Evolutionary conservation across 768 basidiomycete species (phyloP).

Genomic region (Suillus occidentalis): DNA sequence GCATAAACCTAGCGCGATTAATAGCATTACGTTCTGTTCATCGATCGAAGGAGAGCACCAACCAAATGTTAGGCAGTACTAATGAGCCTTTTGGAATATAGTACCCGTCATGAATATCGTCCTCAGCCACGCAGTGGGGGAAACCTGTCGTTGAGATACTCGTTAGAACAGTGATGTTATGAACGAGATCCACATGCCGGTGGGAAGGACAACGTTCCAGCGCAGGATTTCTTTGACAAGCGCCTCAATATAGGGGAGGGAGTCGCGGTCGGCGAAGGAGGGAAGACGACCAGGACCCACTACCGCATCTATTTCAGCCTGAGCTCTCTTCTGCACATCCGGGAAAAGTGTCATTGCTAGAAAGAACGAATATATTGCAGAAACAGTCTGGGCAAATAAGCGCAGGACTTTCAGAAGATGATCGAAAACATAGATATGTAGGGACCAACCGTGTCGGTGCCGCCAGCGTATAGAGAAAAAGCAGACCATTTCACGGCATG

Average conservation of each 20-base stretch:
- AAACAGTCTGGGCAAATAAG: neutral
- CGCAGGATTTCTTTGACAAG: neutral
- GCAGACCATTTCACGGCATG: neutral
- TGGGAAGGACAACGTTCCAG: neutral
- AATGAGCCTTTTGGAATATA: neutral
- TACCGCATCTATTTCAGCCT: neutral
- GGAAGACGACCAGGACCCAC: neutral
- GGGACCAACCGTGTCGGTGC: neutral
- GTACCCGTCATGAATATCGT: neutral
- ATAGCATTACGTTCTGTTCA: neutral
- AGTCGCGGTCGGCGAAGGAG: neutral
- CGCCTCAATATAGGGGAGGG: neutral
- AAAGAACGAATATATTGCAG: neutral
- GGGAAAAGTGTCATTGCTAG: neutral
- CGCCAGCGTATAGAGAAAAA: neutral
- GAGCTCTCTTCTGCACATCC: neutral
- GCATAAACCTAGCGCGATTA: neutral
- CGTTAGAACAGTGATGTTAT: neutral
- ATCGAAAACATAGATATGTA: neutral
- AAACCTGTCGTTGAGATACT: neutral
- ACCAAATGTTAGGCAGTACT: neutral
- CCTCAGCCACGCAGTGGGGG: neutral
- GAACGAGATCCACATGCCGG: neutral
- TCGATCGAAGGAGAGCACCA: neutral
- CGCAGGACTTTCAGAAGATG: neutral